These are phyloP conservation scores for Talaromyces sp. DNA, from an alignment of 2,329 filamentous ascomycete species.

Conservation along the genomic window DNA sequence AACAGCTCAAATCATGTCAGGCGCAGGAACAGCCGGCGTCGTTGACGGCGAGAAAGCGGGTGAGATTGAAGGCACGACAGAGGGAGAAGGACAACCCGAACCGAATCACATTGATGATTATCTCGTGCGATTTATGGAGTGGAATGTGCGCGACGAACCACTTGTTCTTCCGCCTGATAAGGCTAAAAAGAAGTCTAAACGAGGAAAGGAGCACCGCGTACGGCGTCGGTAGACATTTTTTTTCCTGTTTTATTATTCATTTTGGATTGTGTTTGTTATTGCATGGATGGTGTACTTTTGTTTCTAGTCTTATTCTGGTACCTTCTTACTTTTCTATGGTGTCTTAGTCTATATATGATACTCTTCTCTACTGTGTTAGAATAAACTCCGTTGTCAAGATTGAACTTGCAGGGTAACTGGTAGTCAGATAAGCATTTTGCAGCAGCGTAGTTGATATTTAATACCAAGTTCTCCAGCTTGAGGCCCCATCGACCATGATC, in stretches of 20 bases:
- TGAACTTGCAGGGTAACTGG: not conserved
- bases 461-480: not conserved
- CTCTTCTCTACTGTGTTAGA: constrained; percentile 15
- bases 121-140: constrained; percentile 69
- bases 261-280: constrained; percentile 7
- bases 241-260: not conserved
- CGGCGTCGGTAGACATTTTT: constrained; percentile 33
- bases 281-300: constrained; percentile 17
- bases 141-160: constrained; percentile 52
- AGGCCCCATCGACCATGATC: not conserved
- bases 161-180: constrained; percentile 50
- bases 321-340: constrained; percentile 12
- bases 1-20: constrained; percentile 34
- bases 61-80: constrained; percentile 30
- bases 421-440: not conserved
- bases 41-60: constrained; percentile 39
- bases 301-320: constrained; percentile 14
- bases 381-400: not conserved
- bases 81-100: constrained; percentile 35
- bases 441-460: not conserved
- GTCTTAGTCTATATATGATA: constrained; percentile 9
- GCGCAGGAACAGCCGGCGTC: constrained; percentile 25
- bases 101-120: constrained; percentile 70
- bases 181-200: constrained; percentile 49
- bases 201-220: constrained; percentile 49